Evolutionary conservation across 2,329 filamentous ascomycete genomes (phyloP).

Genomic region (Clonostachys solani): DNA sequence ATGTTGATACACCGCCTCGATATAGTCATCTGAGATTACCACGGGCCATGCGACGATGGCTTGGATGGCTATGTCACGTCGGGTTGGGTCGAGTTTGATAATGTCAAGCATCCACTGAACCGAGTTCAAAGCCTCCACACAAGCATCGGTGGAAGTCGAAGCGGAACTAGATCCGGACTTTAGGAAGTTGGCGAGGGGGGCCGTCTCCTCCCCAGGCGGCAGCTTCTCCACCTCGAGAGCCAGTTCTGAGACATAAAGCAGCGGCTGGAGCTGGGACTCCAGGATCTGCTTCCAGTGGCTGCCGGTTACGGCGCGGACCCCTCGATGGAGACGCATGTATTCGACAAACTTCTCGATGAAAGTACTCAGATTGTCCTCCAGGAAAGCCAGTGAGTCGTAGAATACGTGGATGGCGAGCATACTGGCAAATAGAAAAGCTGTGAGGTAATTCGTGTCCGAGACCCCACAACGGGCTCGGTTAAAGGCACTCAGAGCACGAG

Average conservation of each 20-base stretch:
- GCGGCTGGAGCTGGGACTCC: constrained; percentile 11
- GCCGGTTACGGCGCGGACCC: constrained; percentile 13
- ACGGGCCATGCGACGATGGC: constrained; percentile 9
- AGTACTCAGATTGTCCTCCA: constrained; percentile 16
- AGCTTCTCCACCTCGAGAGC: neutral
- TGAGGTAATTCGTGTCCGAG: constrained; percentile 14
- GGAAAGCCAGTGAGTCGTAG: constrained; percentile 22
- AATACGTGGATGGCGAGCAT: constrained; percentile 28
- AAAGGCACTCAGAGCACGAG: constrained; percentile 19
- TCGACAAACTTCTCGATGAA: constrained; percentile 19
- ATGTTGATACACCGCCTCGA: constrained; percentile 23
- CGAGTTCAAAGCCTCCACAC: neutral
- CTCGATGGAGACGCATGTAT: constrained; percentile 21
- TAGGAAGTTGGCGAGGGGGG: neutral
- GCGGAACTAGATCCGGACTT: neutral
- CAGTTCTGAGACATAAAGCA: neutral
- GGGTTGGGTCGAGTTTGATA: neutral
- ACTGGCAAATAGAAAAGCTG: constrained; percentile 21
- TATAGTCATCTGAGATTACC: constrained; percentile 18
- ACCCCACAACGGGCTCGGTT: constrained; percentile 13
- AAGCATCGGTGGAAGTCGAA: neutral
- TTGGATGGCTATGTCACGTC: neutral
- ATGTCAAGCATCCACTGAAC: neutral
- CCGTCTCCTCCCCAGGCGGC: neutral
- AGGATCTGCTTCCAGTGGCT: constrained; percentile 9